Percentiles rank a stretch among this genome's conserved stretches.
These are phyloP conservation scores for Termitomyces sp. DNA, from an alignment of 768 basidiomycete species.

Conservation along the genomic window DNA sequence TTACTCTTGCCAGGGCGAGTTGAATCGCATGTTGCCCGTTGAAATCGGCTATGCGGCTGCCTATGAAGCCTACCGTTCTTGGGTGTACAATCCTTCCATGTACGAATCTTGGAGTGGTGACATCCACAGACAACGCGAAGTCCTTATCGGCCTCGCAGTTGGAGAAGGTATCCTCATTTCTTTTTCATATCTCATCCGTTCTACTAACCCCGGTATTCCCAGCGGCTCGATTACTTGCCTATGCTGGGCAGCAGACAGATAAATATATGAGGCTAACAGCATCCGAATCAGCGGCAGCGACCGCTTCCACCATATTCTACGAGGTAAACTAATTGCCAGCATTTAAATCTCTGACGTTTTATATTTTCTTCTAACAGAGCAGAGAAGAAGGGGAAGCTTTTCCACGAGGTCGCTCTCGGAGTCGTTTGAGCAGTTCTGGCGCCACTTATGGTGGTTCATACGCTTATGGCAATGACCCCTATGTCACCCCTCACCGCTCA, in stretches of 20 bases:
- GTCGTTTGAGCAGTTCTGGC: conserved; percentile 14
- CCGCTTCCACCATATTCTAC: conserved; percentile 55
- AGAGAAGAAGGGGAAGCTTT: conserved; percentile 24
- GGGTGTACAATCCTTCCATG: conserved; percentile 52
- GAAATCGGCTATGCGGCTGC: conserved; percentile 76
- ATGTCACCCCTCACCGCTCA: conserved; percentile 11
- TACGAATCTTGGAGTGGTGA: conserved; percentile 55
- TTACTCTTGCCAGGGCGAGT: conserved; percentile 36
- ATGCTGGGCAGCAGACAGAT: conserved; percentile 38
- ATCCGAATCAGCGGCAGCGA: conserved; percentile 63
- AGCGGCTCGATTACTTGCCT: conserved; percentile 57
- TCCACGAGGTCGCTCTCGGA: conserved; percentile 26
- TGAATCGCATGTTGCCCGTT: conserved; percentile 43
- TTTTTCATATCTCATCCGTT: neutral
- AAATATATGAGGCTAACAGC: conserved; percentile 43
- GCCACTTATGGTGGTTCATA: conserved; percentile 32
- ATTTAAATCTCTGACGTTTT: neutral
- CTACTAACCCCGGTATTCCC: conserved; percentile 3
- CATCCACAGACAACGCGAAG: conserved; percentile 58
- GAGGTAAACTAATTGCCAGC: conserved; percentile 28
- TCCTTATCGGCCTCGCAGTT: conserved; percentile 59
- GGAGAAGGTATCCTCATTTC: conserved; percentile 53
- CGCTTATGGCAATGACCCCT: conserved; percentile 29
- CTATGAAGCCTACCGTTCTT: conserved; percentile 69
- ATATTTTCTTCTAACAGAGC: conserved; percentile 18